These are phyloP conservation scores for Thelonectria blattea DNA, from an alignment of 2,329 filamentous ascomycete genomes.

Conservation along the genomic window DNA sequence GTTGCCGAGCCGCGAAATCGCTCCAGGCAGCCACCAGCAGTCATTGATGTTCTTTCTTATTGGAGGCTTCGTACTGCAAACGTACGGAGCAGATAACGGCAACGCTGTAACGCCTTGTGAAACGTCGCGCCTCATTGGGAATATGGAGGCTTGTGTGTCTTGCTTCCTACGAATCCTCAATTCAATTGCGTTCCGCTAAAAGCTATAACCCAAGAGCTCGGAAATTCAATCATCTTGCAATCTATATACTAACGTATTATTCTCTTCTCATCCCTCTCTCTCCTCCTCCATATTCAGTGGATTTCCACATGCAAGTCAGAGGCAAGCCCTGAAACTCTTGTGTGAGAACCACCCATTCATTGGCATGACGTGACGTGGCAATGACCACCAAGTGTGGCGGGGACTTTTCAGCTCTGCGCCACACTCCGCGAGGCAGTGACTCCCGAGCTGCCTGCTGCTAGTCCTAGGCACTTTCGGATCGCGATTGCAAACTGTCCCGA, in stretches of 20 bases:
- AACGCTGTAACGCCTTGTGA: too few species aligned
- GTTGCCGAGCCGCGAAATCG: not conserved
- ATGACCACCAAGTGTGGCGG: slow-evolving; percentile 29
- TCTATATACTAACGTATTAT: not conserved
- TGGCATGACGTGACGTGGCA: slow-evolving; percentile 21
- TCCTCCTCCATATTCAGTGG: not conserved
- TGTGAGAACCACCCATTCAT: slow-evolving; percentile 8
- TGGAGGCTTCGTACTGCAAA: too few species aligned
- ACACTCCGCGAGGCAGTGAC: slow-evolving; percentile 31
- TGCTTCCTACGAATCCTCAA: not conserved
- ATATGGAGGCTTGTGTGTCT: not conserved
- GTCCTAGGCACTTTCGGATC: slow-evolving; percentile 29
- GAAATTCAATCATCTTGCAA: too few species aligned
- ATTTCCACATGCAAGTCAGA: not conserved
- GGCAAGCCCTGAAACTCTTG: slow-evolving; percentile 7
- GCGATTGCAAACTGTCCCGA: slow-evolving; percentile 37
- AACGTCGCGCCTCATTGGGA: too few species aligned
- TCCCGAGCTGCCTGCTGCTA: slow-evolving; percentile 29
- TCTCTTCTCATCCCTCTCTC: not conserved
- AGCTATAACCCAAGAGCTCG: too few species aligned
- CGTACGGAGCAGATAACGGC: too few species aligned
- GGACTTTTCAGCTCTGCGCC: slow-evolving; percentile 31
- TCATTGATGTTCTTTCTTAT: too few species aligned
- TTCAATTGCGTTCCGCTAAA: not conserved
- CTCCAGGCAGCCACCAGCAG: too few species aligned